Base-by-base conservation (phyloP, 73 alveolate species). In the Paramecium sexaurelia region DNA sequence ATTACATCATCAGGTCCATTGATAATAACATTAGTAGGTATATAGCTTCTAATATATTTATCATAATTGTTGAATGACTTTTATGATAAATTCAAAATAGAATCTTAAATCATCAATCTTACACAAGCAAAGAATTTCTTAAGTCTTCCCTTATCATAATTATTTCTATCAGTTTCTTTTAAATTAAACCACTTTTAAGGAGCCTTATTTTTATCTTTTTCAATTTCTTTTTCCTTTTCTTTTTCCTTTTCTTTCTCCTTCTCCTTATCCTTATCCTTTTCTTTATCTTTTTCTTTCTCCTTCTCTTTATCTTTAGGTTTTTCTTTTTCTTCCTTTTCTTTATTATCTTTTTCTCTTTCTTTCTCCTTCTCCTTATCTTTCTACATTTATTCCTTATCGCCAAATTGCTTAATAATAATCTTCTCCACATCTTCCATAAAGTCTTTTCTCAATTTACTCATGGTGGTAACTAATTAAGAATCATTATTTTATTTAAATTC, bases 71-170 rank as follows among this genome's bases (percentile, higher is more conserved):
- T 95, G 88, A 96, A 96, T 43, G 99, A 95, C 69, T 96, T 95
- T 32, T 98, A 92, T 56, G 97, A 95, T 85, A 98, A 84, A 39
- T 95, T 85, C 66, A 96, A 94, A 17, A 98, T 85, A 8, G 98
- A 94, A 92, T 98, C 99, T 92, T 98, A 98, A 98, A 98, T 98
- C 98, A 96, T 94, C 26, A 98, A 92, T 94, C 98, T 95, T 32
- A 97, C 99, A 11, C 95, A 93, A 8, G 99, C 97, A 92, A 98
- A 93, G 94, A 96, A 98, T 94, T 96, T 96, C 93, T 98, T 98
- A 15, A 98, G 95, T 93, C 97, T 98, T 92, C 99, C 98, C 88
- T 96, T 97, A 88, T 98, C 99, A 94, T 98, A 98, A n/a, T 98
- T 98, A 84, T 93, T 99, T 91, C 97, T 98, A 9, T 98, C 93